These are phyloP conservation scores for Citrus trifoliata DNA, from an alignment of 345 rosid genomes.

Conservation along the genomic window DNA sequence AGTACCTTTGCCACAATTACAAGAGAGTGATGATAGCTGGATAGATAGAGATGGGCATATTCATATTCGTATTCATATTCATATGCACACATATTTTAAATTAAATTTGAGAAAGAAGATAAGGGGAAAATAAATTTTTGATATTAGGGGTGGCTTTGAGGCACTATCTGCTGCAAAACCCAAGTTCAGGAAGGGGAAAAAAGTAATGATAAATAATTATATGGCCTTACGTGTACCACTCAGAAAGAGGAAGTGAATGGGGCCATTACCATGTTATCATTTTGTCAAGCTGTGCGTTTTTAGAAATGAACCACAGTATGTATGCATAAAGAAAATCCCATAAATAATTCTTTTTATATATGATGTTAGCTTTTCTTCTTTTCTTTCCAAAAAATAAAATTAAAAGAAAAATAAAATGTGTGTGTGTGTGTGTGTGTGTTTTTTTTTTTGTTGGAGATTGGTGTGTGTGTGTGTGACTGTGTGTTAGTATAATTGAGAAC, in stretches of 20 bases:
- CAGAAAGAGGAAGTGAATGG: slow-evolving; percentile 18
- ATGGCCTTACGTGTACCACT: slow-evolving; percentile 24
- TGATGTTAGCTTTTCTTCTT: no score
- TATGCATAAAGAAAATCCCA: neutral
- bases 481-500: slow-evolving; percentile 1
- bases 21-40: slow-evolving; percentile 18
- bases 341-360: no score
- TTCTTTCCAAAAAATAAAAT: no score
- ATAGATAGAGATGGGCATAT: neutral
- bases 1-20: slow-evolving; percentile 24
- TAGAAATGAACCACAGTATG: neutral
- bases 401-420: no score
- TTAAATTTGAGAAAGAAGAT: neutral
- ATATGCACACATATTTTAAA: neutral
- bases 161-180: neutral
- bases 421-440: no score
- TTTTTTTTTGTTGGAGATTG: no score
- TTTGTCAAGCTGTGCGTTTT: neutral
- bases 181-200: neutral
- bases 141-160: neutral
- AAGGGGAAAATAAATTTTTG: slow-evolving; percentile 3
- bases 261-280: slow-evolving; percentile 3
- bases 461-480: neutral
- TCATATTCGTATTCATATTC: neutral
- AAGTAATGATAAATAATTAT: neutral